Evolutionary conservation across 2,329 filamentous ascomycete species (phyloP).

Genomic region (Pseudogymnoascus sp.): DNA sequence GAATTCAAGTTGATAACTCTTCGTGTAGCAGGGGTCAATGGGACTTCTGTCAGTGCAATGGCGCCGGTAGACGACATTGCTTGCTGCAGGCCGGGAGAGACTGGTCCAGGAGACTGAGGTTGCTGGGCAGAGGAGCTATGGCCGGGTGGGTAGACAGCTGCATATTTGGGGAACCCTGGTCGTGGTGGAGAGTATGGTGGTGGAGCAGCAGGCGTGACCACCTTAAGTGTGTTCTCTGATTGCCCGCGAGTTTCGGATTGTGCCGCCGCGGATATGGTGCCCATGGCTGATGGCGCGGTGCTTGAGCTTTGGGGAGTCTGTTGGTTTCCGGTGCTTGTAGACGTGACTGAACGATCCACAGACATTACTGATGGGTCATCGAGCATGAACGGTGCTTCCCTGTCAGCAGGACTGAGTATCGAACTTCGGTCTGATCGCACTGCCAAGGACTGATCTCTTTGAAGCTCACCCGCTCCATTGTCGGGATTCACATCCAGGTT

Average conservation of each 20-base stretch:
- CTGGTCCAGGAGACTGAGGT: conserved; percentile 50
- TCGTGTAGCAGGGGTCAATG: conserved; percentile 37
- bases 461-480: not conserved
- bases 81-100: conserved; percentile 53
- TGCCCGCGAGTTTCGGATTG: not conserved
- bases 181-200: conserved; percentile 27
- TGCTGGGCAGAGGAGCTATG: conserved; percentile 36
- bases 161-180: conserved; percentile 34
- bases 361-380: conserved; percentile 2
- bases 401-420: conserved; percentile 10
- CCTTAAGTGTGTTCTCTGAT: not conserved
- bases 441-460: not conserved
- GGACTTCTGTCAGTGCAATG: conserved; percentile 52
- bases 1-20: conserved; percentile 26
- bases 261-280: not conserved
- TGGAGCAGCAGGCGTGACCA: conserved; percentile 15
- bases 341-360: not conserved
- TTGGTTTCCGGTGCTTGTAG: not conserved
- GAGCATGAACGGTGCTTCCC: conserved; percentile 16
- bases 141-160: conserved; percentile 49
- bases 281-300: not conserved
- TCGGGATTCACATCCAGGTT: not conserved
- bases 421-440: not conserved
- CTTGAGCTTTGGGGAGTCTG: not conserved
- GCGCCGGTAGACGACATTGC: conserved; percentile 55